Evolutionary conservation across 768 basidiomycete species (phyloP).

Genomic region (Tulasnella sp.): DNA sequence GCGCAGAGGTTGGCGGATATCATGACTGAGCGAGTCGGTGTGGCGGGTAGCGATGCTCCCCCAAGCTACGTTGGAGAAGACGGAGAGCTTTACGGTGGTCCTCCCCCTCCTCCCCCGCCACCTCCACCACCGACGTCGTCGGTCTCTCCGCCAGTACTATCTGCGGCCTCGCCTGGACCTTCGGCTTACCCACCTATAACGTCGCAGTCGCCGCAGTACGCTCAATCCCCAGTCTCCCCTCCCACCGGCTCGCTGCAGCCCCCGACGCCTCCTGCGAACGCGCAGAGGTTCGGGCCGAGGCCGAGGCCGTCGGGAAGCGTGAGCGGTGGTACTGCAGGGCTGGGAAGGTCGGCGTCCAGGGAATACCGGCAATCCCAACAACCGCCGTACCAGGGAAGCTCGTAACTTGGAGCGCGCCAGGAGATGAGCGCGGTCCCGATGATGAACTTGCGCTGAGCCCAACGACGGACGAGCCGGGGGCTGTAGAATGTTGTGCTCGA

Average conservation of each 20-base stretch:
- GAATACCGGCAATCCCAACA: no score
- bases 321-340: background rate
- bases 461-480: no score
- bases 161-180: background rate
- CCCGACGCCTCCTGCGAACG: background rate
- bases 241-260: background rate
- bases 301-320: background rate
- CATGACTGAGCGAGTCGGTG: background rate
- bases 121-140: background rate
- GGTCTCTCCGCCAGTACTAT: background rate
- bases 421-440: no score
- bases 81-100: background rate
- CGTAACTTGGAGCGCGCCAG: no score
- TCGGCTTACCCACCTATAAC: background rate
- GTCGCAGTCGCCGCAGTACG: background rate
- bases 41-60: background rate
- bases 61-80: background rate
- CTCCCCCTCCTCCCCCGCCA: background rate
- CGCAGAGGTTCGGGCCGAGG: background rate
- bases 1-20: conserved; percentile 4
- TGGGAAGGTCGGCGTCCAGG: background rate
- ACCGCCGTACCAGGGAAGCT: no score
- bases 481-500: no score
- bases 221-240: background rate
- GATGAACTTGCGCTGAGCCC: no score